Base-by-base conservation (phyloP, 2,329 filamentous ascomycete genomes). In the Chaetomiaceae sp. region DNA sequence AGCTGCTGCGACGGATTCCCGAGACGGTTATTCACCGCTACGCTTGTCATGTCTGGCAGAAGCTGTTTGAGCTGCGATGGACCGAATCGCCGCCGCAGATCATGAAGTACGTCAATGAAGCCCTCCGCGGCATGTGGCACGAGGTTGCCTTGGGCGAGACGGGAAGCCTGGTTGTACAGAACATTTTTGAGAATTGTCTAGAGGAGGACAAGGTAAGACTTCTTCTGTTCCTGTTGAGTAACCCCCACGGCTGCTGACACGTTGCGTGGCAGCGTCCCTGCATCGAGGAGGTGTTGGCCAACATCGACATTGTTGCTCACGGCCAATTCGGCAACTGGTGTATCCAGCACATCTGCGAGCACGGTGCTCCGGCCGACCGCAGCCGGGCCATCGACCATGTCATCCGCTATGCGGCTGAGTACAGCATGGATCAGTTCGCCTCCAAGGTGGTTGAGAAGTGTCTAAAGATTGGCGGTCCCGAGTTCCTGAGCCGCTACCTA, bases 241-340 rank as follows among this genome's bases (percentile, higher is more conserved):
- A 1, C 10, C 10, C 3, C 25, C 25, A 30, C 7, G 12, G 16
- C 21, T 31, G 34, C 50, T 54, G 14, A 56, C 46, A 38, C 14
- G 20, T 31, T 33, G 25, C n/a, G n/a, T 33, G 12, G 35, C 60
- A 95, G 91, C 90, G 95, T 54, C 91, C 91, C 40, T 96, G 93
- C 65, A 95, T 99, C 65, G 91, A 96, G 68, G 93, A 99, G 69
- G 93, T 99, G 34, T 81, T 99, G 50, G 82, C 81, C 54, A 96
- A 93, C 66, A 96, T 99, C 62, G 90, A 99, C 70, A 87, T 96
- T 55, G 90, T 99, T 63, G 88, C 93, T 53, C 92, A 96, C 67
- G 93, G 93, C 21, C 93, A 99, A 67, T 99, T 99, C 66, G 93
- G 93, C 50, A 99, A 99, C 68, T 99, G 93, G 93, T 99, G 93